A percentile compares a stretch with the other conserved stretches of the same genome.
phyloP scores from a whole-genome alignment of 108 stramenopile species.

The Aurantiochytrium sp. region DNA sequence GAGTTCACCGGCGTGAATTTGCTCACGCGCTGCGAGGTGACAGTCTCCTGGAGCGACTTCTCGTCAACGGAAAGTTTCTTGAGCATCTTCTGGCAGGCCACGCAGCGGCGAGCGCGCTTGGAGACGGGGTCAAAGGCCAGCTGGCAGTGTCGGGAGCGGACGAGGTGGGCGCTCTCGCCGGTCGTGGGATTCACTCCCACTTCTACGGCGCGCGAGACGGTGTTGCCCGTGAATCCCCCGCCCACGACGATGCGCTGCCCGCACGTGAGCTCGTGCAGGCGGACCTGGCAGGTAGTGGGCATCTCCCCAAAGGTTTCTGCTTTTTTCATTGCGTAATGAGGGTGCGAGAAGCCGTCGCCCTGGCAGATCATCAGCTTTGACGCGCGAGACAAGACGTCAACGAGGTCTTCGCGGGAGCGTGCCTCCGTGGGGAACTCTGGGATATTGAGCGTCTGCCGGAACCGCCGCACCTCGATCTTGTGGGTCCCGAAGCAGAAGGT shows the following conservation, averaged over 20 bases:
- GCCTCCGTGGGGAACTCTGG: background rate
- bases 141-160: background rate
- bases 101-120: background rate
- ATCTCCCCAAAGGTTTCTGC: background rate
- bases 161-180: background rate
- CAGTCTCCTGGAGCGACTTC: background rate
- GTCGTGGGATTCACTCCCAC: background rate
- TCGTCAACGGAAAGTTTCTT: background rate
- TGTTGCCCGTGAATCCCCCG: background rate
- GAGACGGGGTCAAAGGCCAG: background rate
- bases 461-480: background rate
- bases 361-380: background rate
- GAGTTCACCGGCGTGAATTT: background rate
- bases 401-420: background rate
- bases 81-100: background rate
- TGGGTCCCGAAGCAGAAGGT: background rate
- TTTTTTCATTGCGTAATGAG: background rate
- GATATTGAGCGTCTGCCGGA: background rate
- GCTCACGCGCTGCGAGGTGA: background rate
- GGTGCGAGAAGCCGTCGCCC: background rate
- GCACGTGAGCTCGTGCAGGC: background rate
- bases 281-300: background rate
- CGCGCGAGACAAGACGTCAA: background rate
- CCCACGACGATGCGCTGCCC: background rate
- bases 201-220: background rate